phyloP scores from a whole-genome alignment of 768 basidiomycete genomes.

The Tulasnella sp. region DNA sequence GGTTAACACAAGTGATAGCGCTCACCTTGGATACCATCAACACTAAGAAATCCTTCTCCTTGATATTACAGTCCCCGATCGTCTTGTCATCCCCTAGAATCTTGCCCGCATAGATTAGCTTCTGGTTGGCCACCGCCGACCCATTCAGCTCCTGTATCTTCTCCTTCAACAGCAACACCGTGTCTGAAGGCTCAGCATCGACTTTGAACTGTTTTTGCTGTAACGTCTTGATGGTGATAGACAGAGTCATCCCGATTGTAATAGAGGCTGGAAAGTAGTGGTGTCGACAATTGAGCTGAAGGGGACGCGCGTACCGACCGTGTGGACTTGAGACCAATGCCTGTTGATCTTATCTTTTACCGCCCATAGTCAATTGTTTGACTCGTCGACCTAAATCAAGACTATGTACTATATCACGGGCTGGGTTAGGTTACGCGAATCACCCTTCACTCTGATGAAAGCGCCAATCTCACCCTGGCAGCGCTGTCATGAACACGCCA shows the following conservation, averaged over 20 bases:
- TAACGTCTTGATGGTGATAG: constrained; percentile 82
- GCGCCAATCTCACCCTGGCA: no score
- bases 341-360: no score
- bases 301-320: constrained; percentile 8
- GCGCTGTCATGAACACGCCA: no score
- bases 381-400: no score
- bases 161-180: constrained; percentile 66
- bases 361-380: no score
- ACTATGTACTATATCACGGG: no score
- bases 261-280: background rate
- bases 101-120: constrained; percentile 94
- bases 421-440: no score
- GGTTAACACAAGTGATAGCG: background rate
- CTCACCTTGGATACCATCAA: constrained; percentile 94
- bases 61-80: constrained; percentile 78
- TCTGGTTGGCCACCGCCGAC: constrained; percentile 65
- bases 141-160: constrained; percentile 73
- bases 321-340: background rate
- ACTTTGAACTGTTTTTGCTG: constrained; percentile 88
- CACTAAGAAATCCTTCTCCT: constrained; percentile 99
- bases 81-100: constrained; percentile 82
- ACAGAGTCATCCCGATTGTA: constrained; percentile 3
- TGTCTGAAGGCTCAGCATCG: constrained; percentile 66
- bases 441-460: no score
- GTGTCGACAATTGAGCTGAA: background rate